Conservation (phyloP, 1,139 yeast species). For the Zygosaccharomyces sapae region DNA sequence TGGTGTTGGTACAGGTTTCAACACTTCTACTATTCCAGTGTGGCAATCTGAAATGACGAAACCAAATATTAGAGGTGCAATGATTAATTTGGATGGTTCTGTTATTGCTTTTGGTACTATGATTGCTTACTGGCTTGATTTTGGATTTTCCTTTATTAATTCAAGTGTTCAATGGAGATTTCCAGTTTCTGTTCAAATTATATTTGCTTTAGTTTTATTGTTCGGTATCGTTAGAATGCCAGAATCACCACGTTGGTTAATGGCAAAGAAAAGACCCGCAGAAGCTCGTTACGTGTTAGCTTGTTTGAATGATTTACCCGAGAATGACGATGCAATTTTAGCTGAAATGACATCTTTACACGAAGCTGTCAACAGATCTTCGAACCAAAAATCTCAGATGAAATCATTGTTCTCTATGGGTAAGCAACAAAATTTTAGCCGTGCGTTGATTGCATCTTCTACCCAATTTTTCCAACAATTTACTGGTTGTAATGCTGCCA, state of each 20-base stretch:
- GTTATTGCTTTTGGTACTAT: constrained; percentile 68
- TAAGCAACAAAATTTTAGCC: constrained; percentile 39
- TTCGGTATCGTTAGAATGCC: constrained; percentile 43
- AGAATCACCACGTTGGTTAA: constrained; percentile 76
- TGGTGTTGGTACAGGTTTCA: constrained; percentile 77
- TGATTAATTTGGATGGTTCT: constrained; percentile 68
- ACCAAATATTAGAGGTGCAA: constrained; percentile 66
- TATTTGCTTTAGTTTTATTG: constrained; percentile 41
- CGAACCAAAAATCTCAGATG: constrained; percentile 21
- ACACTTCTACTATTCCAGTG: constrained; percentile 78
- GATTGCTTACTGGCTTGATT: constrained; percentile 74
- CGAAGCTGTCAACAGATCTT: constrained; percentile 38
- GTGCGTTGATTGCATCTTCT: constrained; percentile 55
- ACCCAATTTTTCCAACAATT: constrained; percentile 53
- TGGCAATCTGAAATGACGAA: constrained; percentile 78
- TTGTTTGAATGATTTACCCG: constrained; percentile 23
- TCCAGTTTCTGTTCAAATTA: constrained; percentile 45
- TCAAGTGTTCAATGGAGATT: constrained; percentile 49
- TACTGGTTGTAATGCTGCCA: constrained; percentile 66
- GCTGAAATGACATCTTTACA: constrained; percentile 41
- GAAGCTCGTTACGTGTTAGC: constrained; percentile 43
- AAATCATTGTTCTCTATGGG: constrained; percentile 58
- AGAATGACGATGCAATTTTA: constrained; percentile 46
- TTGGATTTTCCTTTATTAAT: constrained; percentile 58
- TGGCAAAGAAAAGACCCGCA: constrained; percentile 48